These are phyloP conservation scores for Claviceps cyperi DNA, from an alignment of 2,329 filamentous ascomycete species.

Conservation along the genomic window DNA sequence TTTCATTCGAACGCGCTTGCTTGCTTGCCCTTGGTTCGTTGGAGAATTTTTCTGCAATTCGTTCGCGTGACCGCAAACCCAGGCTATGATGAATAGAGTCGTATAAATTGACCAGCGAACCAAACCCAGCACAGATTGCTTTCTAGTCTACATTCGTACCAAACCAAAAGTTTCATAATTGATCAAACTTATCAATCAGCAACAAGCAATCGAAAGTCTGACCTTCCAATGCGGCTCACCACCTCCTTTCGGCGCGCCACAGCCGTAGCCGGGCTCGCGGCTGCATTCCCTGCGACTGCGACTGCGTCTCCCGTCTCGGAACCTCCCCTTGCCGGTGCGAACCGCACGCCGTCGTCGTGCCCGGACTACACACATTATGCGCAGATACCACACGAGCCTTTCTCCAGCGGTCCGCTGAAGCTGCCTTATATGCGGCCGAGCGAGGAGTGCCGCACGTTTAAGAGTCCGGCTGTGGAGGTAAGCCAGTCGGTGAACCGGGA, in stretches of 20 bases:
- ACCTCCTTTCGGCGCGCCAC: background rate
- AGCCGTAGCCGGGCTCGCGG: background rate
- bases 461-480: constrained; percentile 14
- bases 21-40: no score
- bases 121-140: no score
- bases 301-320: background rate
- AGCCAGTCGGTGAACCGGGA: no score
- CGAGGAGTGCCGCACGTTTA: constrained; percentile 14
- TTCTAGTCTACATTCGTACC: no score
- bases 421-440: constrained; percentile 15
- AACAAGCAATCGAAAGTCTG: no score
- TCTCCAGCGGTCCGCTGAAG: constrained; percentile 9
- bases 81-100: no score
- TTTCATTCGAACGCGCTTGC: no score
- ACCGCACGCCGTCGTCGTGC: constrained; percentile 11
- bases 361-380: constrained; percentile 13
- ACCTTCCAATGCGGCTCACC: background rate
- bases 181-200: no score
- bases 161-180: no score
- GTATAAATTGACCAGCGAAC: no score
- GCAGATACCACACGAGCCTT: constrained; percentile 11
- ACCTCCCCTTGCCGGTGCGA: background rate
- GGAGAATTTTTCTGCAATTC: no score
- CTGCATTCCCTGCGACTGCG: background rate
- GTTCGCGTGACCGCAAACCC: no score